These are phyloP conservation scores for Russula virescens DNA, from an alignment of 768 basidiomycete genomes.

Conservation along the genomic window DNA sequence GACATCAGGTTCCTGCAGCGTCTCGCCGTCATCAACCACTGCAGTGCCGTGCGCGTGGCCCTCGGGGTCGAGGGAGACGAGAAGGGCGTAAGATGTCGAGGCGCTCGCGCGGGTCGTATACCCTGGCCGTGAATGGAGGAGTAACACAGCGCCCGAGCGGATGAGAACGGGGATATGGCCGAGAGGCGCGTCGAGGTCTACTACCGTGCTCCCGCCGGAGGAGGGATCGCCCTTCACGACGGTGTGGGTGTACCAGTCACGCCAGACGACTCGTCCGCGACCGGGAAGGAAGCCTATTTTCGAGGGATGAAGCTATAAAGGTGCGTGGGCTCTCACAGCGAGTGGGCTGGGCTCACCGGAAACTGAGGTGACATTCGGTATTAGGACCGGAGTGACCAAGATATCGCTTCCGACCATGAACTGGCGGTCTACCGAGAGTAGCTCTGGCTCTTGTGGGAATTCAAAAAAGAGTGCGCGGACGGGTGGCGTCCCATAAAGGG, in stretches of 20 bases:
- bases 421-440: slow-evolving; percentile 58
- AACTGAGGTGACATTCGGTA: slow-evolving; percentile 62
- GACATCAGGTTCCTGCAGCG: slow-evolving; percentile 38
- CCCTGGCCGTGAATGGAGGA: slow-evolving; percentile 54
- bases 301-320: background rate
- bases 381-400: slow-evolving; percentile 70
- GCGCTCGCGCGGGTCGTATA: slow-evolving; percentile 68
- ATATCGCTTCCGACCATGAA: slow-evolving; percentile 68
- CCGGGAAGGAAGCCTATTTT: slow-evolving; percentile 59
- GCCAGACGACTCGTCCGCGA: slow-evolving; percentile 51
- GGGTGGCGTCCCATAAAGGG: slow-evolving; percentile 59
- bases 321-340: background rate
- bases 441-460: slow-evolving; percentile 64
- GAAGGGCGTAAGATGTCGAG: slow-evolving; percentile 53
- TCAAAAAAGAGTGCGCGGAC: slow-evolving; percentile 74
- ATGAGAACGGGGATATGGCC: slow-evolving; percentile 73
- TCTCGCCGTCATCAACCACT: slow-evolving; percentile 68
- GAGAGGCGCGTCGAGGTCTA: slow-evolving; percentile 59
- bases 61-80: slow-evolving; percentile 47
- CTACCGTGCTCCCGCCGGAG: slow-evolving; percentile 38
- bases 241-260: slow-evolving; percentile 69
- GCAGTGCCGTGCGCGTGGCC: slow-evolving; percentile 53
- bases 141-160: slow-evolving; percentile 59
- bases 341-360: slow-evolving; percentile 40
- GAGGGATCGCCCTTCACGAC: slow-evolving; percentile 35